A percentile compares a stretch with the other conserved stretches of the same genome.
Conservation (phyloP, 768 basidiomycete genomes). For the Leccinellum albellum region DNA sequence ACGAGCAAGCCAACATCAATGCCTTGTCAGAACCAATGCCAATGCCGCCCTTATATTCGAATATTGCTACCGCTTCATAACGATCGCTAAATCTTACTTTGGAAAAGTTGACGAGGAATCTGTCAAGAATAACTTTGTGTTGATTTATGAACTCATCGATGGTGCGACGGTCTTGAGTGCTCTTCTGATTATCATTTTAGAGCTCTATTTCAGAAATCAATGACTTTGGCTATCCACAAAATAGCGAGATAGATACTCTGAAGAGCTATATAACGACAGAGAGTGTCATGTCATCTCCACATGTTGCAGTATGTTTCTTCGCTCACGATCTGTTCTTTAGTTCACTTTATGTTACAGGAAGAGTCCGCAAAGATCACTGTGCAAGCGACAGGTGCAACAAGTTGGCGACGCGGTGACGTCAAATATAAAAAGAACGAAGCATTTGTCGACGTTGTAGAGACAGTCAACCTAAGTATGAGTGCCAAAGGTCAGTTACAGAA, state of each 20-base stretch:
- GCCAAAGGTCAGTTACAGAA: constrained; percentile 60
- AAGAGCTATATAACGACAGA: constrained; percentile 99
- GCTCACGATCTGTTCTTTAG: neutral
- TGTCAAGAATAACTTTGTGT: constrained; percentile 98
- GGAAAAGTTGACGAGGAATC: constrained; percentile 97
- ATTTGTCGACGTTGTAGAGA: constrained; percentile 99
- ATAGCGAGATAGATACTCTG: constrained; percentile 95
- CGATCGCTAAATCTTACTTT: constrained; percentile 93
- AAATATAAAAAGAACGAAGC: constrained; percentile 99
- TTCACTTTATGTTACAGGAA: constrained; percentile 51
- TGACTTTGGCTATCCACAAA: constrained; percentile 99
- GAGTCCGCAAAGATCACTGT: constrained; percentile 96
- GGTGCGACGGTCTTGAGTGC: constrained; percentile 46
- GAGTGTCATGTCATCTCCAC: constrained; percentile 83
- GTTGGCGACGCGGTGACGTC: constrained; percentile 93
- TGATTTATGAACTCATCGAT: constrained; percentile 97
- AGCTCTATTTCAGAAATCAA: constrained; percentile 69
- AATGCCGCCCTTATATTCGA: constrained; percentile 98
- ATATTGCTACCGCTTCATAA: constrained; percentile 94
- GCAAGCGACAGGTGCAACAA: constrained; percentile 95
- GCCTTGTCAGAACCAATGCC: constrained; percentile 74
- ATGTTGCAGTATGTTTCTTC: constrained; percentile 62
- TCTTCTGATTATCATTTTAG: constrained; percentile 5
- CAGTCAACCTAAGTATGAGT: constrained; percentile 94
- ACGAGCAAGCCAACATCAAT: neutral